Evolutionary conservation across 306 rosid genomes (phyloP).

Genomic region (Corylus heterophylla): DNA sequence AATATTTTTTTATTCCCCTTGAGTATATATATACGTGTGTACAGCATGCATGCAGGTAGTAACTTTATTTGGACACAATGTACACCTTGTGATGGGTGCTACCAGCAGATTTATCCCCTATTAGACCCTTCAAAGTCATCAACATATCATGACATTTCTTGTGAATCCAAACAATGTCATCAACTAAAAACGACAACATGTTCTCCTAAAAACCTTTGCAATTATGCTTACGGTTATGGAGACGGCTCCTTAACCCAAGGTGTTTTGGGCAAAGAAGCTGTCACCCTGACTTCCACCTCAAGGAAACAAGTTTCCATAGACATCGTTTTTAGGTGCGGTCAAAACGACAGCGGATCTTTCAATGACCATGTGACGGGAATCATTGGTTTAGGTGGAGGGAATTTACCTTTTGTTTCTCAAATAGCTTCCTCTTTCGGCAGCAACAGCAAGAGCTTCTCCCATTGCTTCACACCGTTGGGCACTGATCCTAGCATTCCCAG

Average conservation of each 20-base stretch:
- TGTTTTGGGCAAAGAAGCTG: slow-evolving; percentile 42
- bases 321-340: not conserved
- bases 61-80: slow-evolving; percentile 29
- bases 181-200: not conserved
- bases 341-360: too few relatives aligned
- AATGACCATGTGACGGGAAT: too few relatives aligned
- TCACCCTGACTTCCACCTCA: slow-evolving; percentile 32
- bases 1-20: too few relatives aligned
- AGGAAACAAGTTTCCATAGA: slow-evolving; percentile 25
- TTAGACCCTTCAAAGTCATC: slow-evolving; percentile 45
- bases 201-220: slow-evolving; percentile 34
- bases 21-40: too few relatives aligned
- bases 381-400: too few relatives aligned
- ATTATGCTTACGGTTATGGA: slow-evolving; percentile 45
- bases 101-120: slow-evolving; percentile 41
- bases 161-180: slow-evolving; percentile 44
- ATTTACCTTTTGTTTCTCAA: too few relatives aligned
- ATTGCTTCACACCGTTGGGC: too few relatives aligned
- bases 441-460: too few relatives aligned
- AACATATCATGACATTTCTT: slow-evolving; percentile 41
- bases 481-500: too few relatives aligned
- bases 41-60: slow-evolving; percentile 31
- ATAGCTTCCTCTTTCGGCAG: too few relatives aligned
- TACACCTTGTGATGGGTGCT: slow-evolving; percentile 33
- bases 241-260: slow-evolving; percentile 42